Evolutionary conservation across 176 grass and related monocot genomes (phyloP).

Genomic region (Oryza nivara): DNA sequence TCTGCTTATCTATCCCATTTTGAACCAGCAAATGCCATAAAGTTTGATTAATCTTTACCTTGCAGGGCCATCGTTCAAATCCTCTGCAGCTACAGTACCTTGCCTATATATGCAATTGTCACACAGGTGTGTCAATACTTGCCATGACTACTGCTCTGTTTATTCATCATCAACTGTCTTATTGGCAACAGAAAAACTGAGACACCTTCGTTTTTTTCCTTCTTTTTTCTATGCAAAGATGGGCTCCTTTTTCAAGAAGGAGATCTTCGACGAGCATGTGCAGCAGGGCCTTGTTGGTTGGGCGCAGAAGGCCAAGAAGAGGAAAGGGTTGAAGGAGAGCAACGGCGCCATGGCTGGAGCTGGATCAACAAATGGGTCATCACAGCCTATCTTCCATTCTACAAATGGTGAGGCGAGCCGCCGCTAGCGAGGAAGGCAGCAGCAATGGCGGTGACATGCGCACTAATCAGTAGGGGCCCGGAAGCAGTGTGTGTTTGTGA

Average conservation of each 20-base stretch:
- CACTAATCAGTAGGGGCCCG: background rate
- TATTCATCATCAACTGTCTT: background rate
- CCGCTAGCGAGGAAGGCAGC: slow-evolving; percentile 26
- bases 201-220: background rate
- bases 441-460: background rate
- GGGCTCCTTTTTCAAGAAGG: slow-evolving; percentile 85
- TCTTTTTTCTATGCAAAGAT: slow-evolving; percentile 49
- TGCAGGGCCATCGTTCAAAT: slow-evolving; percentile 71
- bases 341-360: background rate
- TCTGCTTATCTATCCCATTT: background rate
- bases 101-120: slow-evolving; percentile 90
- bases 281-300: slow-evolving; percentile 72
- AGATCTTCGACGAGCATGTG: slow-evolving; percentile 81
- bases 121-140: slow-evolving; percentile 55
- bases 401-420: slow-evolving; percentile 33
- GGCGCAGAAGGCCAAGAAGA: slow-evolving; percentile 66
- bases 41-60: background rate
- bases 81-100: slow-evolving; percentile 89
- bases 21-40: background rate
- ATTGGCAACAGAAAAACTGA: slow-evolving; percentile 4
- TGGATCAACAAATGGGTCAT: background rate
- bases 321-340: slow-evolving; percentile 40
- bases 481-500: background rate
- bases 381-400: slow-evolving; percentile 22
- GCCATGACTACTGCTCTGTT: too few species aligned